Base-by-base conservation (phyloP, 1,284 basidiomycete genomes). In the Trichosporon sp. region DNA sequence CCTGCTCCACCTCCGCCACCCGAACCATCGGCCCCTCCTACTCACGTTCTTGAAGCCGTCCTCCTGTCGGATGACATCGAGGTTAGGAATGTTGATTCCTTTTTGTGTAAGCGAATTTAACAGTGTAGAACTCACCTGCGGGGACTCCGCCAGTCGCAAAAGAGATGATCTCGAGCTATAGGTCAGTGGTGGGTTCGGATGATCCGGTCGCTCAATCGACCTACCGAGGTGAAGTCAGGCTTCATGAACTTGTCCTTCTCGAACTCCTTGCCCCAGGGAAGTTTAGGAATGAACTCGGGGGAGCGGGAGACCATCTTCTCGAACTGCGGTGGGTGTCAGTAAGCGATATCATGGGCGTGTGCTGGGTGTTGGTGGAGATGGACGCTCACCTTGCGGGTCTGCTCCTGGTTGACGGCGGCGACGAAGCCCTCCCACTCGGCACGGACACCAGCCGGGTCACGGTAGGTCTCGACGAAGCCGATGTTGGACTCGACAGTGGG, bases 381-480 rank as follows among this genome's bases (percentile, higher is more conserved):
- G 19, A 54, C 19, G 19, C 51, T 54, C 19, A 54, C 51, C 51
- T 92, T 93, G 7, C 89, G 89, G 76, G 91, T 92, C 68, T 92
- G 86, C 72, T 88, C 85, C 83, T 94, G 94, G 85, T 94, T 89
- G 66, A 94, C 93, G 75, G 93, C 90, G 4, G 92, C 92, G 37
- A 92, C 92, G 81, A 94, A 94, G 43, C 92, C 92, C 88, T 94
- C 92, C 91, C 92, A 94, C 80, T 94, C 92, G 0, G 92, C 92
- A 5, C 82, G 75, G 1, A 78, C 77, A 1, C 83, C 82, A 11
- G 77, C 78, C 6, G 92, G 93, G 79, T 94, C 92, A 35, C 68
- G 69, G 68, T 73, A 71, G 37, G 73, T 76, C 81, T 90, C 89
- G 43, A 86, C 80, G 73, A 85, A 86, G 31, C 92, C 92, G 40